Conservation (phyloP, 2,329 filamentous ascomycete species). For the Aureobasidium leucospermi region DNA sequence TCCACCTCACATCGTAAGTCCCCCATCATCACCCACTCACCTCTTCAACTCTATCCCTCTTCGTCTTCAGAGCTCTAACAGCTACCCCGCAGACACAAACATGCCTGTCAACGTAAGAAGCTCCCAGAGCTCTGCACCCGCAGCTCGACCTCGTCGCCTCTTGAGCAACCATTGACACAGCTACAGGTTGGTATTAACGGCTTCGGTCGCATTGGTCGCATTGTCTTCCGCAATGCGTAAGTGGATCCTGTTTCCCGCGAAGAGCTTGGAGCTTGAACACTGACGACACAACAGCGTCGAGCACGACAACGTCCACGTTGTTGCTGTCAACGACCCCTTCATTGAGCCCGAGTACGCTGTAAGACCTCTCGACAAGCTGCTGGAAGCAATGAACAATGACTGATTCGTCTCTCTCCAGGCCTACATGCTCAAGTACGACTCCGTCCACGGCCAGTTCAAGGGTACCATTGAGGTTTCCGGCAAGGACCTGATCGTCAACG, state of each 20-base stretch:
- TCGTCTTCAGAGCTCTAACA: constrained; percentile 14
- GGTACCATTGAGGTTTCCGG: constrained; percentile 70
- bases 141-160: neutral
- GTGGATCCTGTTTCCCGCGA: constrained; percentile 27
- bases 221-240: constrained; percentile 96
- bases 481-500: constrained; percentile 76
- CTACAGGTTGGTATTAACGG: constrained; percentile 96
- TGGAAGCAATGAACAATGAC: neutral
- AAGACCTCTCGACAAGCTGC: constrained; percentile 41
- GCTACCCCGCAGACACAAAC: constrained; percentile 21
- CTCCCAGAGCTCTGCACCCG: constrained; percentile 16
- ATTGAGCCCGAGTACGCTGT: constrained; percentile 97
- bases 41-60: neutral
- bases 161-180: constrained; percentile 19
- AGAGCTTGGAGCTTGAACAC: constrained; percentile 17
- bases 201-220: constrained; percentile 98
- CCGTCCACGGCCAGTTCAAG: constrained; percentile 94
- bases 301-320: constrained; percentile 81
- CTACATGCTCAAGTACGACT: constrained; percentile 99
- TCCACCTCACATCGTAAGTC: neutral
- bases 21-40: neutral
- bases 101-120: constrained; percentile 42
- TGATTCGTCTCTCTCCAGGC: constrained; percentile 48
- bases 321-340: constrained; percentile 99
- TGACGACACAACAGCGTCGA: constrained; percentile 51